phyloP scores from a whole-genome alignment of 306 rosid genomes.

The Medicago lupulina region DNA sequence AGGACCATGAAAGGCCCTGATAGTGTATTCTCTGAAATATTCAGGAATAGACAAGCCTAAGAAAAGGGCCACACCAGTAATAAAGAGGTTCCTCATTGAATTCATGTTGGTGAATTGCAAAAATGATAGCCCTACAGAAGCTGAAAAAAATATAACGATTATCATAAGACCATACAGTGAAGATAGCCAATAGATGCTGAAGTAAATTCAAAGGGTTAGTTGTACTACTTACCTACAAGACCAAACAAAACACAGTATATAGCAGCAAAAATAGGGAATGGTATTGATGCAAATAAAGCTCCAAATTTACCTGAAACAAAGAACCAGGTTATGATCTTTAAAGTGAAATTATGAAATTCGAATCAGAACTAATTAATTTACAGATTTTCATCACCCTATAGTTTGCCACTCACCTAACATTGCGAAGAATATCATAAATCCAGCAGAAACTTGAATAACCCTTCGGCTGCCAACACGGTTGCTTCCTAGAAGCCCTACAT shows the following conservation, averaged over 20 bases:
- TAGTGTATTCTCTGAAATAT: slow-evolving; percentile 81
- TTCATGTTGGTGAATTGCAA: slow-evolving; percentile 99
- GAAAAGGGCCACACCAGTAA: slow-evolving; percentile 81
- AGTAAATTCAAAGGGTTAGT: not conserved
- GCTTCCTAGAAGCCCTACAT: slow-evolving; percentile 94
- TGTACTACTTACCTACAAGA: slow-evolving; percentile 76
- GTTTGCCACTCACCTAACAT: slow-evolving; percentile 65
- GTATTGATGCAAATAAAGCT: slow-evolving; percentile 93
- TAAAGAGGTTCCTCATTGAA: slow-evolving; percentile 94
- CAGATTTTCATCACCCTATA: not conserved
- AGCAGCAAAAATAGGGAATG: slow-evolving; percentile 92
- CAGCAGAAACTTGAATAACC: slow-evolving; percentile 95
- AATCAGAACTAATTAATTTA: not conserved
- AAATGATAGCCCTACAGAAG: slow-evolving; percentile 92
- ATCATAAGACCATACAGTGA: not conserved
- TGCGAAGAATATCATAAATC: slow-evolving; percentile 96
- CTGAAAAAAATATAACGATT: slow-evolving; percentile 45
- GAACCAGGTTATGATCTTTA: slow-evolving; percentile 10
- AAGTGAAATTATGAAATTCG: not conserved
- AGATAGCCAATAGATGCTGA: not conserved
- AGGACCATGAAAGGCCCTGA: slow-evolving; percentile 80
- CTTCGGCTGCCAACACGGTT: slow-evolving; percentile 93
- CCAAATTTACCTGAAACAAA: slow-evolving; percentile 86
- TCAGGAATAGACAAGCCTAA: slow-evolving; percentile 88
- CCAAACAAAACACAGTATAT: slow-evolving; percentile 91